Evolutionary conservation across 2,329 filamentous ascomycete genomes (phyloP), one percentile per base, ranked within the genome.

Genomic region (Colletotrichum lindemuthianum): DNA sequence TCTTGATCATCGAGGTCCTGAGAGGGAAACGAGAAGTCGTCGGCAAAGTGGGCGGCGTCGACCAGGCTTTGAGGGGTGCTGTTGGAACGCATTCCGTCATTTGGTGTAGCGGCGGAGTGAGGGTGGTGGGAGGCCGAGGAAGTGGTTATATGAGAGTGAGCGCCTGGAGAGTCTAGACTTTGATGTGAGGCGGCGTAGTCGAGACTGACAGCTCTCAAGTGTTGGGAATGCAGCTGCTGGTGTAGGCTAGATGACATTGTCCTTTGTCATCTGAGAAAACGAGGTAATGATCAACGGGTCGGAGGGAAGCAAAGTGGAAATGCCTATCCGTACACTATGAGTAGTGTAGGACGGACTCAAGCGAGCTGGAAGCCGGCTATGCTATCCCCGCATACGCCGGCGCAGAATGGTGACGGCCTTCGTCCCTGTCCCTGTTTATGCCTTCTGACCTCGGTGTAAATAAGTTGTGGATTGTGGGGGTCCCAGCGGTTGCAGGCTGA

Each of bases 1-100:
- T 72, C 72, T 65, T 79, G 78, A 59, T 81, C 81, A 32, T 77
- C 67, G 9, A 83, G 71, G 49, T 75, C 75, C 68, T 80, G 76
- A 69, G 83, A 87, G 3, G 82, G 71, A 69, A 86, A 87, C 24
- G 81, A 75, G 70, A 86, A 87, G 67, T 85, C 82, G 66, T 78
- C 77, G 45, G 63, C 51, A 70, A 87, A 88, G 53, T 83, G 81
- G 13, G 81, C 74, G 39, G 77, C 69, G 67, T 84, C 81, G 70
- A 84, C 80, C 70, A 82, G 70, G 68, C 68, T 80, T 68, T 60
- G 76, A 72, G 71, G 76, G 76, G 43, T 73, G 72, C 69, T 60
- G 59, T 51, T 78, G 75, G 58, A 78, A 67, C 65, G 75, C 59
- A 75, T 60, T 72, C 70, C 51, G 73, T 66, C 59, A 76, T 75